phyloP scores from a whole-genome alignment of 1,284 basidiomycete species.

The Cutaneotrichosporon sp. region DNA sequence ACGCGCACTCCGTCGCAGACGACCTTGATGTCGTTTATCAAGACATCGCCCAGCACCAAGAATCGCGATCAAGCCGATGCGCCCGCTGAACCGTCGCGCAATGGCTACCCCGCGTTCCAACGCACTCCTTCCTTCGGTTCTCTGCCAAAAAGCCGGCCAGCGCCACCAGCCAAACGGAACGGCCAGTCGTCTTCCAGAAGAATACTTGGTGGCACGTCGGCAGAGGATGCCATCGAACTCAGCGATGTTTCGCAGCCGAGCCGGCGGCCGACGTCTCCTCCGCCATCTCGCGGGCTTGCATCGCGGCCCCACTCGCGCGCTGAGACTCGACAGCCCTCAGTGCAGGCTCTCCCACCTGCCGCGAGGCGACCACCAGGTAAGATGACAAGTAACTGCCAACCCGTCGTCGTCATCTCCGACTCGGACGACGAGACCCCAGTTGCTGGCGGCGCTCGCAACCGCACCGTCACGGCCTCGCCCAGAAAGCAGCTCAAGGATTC shows the following conservation, averaged over 20 bases:
- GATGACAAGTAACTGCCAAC: background rate
- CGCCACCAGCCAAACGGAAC: background rate
- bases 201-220: background rate
- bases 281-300: background rate
- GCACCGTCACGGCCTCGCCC: background rate
- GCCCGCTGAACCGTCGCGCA: background rate
- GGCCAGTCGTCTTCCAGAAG: background rate
- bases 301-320: background rate
- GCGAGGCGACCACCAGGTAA: background rate
- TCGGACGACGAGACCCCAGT: background rate
- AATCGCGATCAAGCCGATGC: background rate
- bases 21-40: background rate
- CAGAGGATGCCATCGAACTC: background rate
- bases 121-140: background rate
- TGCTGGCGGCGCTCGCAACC: background rate
- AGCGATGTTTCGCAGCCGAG: background rate
- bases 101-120: too few relatives aligned
- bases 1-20: constrained; percentile 1
- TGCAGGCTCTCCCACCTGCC: background rate
- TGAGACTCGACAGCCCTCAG: background rate
- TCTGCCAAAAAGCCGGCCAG: background rate
- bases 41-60: background rate
- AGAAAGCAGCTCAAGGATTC: background rate
- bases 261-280: background rate
- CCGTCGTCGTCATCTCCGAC: background rate